Conservation (phyloP, 306 rosid species). For the Fragaria iinumae region DNA sequence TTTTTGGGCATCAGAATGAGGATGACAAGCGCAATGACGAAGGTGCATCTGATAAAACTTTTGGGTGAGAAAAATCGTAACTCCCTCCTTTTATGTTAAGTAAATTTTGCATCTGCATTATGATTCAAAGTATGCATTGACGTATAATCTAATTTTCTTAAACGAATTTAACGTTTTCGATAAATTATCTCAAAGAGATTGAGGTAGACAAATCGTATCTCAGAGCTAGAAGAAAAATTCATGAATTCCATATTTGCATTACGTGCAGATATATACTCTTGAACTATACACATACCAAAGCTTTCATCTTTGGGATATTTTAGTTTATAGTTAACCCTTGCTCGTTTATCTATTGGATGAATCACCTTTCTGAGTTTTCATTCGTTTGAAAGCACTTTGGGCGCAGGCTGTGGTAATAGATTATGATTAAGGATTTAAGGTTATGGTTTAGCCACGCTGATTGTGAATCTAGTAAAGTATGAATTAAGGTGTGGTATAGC, state of each 20-base stretch:
- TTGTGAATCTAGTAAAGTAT: too few species aligned
- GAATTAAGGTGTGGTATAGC: too few species aligned
- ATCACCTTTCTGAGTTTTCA: background rate
- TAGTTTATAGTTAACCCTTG: background rate
- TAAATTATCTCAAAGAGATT: background rate
- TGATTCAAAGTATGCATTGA: background rate
- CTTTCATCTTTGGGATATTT: background rate
- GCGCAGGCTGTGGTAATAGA: background rate
- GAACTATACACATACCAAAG: too few species aligned
- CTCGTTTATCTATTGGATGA: background rate
- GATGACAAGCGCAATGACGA: constrained; percentile 31
- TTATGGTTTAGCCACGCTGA: too few species aligned
- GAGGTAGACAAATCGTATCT: background rate
- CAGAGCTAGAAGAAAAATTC: background rate
- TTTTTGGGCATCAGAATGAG: background rate
- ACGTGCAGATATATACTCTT: background rate
- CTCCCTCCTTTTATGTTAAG: background rate
- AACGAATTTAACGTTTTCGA: too few species aligned
- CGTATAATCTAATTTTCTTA: background rate
- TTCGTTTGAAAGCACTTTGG: background rate
- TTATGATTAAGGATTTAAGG: too few species aligned
- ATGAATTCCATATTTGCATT: background rate
- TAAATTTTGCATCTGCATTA: background rate
- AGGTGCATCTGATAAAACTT: background rate
- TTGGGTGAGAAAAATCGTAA: background rate